These are phyloP conservation scores for Aureobasidium lini DNA, from an alignment of 2,329 filamentous ascomycete genomes.

Conservation along the genomic window DNA sequence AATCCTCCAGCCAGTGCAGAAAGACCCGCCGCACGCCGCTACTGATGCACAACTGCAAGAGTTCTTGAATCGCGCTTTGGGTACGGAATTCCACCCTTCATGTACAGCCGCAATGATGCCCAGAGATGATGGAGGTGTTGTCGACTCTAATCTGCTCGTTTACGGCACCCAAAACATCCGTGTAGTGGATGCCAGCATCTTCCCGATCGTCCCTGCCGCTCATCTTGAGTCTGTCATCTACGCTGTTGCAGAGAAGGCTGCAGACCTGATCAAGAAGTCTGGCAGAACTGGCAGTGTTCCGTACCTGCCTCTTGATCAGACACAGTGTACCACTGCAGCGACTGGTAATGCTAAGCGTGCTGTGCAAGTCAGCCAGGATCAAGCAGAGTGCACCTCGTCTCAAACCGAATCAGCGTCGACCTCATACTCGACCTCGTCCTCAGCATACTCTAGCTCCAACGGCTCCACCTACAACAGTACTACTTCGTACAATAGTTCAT, in stretches of 20 bases:
- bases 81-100: slow-evolving; percentile 28
- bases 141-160: slow-evolving; percentile 34
- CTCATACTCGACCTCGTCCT: background rate
- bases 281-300: background rate
- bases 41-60: slow-evolving; percentile 23
- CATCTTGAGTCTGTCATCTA: slow-evolving; percentile 19
- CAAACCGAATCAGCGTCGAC: background rate
- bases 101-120: slow-evolving; percentile 44
- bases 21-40: slow-evolving; percentile 23
- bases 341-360: slow-evolving; percentile 4
- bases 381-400: background rate
- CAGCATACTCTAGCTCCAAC: background rate
- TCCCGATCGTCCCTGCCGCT: slow-evolving; percentile 32
- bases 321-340: slow-evolving; percentile 13
- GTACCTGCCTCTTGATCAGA: slow-evolving; percentile 12
- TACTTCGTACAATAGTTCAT: background rate
- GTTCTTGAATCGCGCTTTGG: slow-evolving; percentile 25
- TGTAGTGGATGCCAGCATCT: slow-evolving; percentile 37
- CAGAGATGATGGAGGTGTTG: slow-evolving; percentile 40
- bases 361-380: background rate
- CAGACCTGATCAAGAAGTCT: slow-evolving; percentile 18
- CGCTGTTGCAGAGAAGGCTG: slow-evolving; percentile 19
- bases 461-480: background rate
- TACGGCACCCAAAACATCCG: slow-evolving; percentile 36
- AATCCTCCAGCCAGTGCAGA: slow-evolving; percentile 21